Evolutionary conservation across 352 stramenopile genomes (phyloP).

Genomic region (Phytophthora megakarya): DNA sequence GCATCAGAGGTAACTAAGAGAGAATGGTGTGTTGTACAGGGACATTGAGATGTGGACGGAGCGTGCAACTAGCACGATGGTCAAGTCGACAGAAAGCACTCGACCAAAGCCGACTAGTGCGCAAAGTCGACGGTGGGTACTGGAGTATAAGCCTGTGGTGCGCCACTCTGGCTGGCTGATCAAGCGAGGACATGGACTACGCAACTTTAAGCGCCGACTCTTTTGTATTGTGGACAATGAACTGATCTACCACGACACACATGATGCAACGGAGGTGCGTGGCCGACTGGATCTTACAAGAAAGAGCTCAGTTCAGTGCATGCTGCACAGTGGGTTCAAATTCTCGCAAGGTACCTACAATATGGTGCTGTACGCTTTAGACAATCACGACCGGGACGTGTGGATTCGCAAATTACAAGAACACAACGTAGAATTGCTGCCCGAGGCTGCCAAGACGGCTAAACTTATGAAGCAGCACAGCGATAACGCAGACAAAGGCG

Average conservation of each 20-base stretch:
- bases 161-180: slow-evolving; percentile 88
- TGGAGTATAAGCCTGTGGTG: slow-evolving; percentile 86
- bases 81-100: slow-evolving; percentile 57
- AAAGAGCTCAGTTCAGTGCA: slow-evolving; percentile 63
- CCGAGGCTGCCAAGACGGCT: slow-evolving; percentile 54
- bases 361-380: slow-evolving; percentile 81
- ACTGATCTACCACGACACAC: slow-evolving; percentile 85
- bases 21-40: slow-evolving; percentile 32
- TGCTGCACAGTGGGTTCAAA: slow-evolving; percentile 80
- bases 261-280: slow-evolving; percentile 77
- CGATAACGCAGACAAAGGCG: slow-evolving; percentile 53
- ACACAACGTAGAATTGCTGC: slow-evolving; percentile 65
- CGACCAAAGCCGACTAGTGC: slow-evolving; percentile 53
- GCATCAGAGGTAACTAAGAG: slow-evolving; percentile 13
- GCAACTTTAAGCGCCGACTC: slow-evolving; percentile 85
- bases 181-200: slow-evolving; percentile 77
- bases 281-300: slow-evolving; percentile 74
- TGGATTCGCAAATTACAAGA: slow-evolving; percentile 87
- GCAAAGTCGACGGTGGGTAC: slow-evolving; percentile 70
- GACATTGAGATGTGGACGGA: slow-evolving; percentile 86
- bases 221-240: slow-evolving; percentile 89
- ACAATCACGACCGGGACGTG: slow-evolving; percentile 77
- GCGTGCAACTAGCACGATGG: slow-evolving; percentile 76
- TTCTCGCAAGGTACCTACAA: slow-evolving; percentile 72
- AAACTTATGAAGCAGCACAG: slow-evolving; percentile 65